Conservation (phyloP, 2,329 filamentous ascomycete genomes). For the Talaromyces amestolkiae region DNA sequence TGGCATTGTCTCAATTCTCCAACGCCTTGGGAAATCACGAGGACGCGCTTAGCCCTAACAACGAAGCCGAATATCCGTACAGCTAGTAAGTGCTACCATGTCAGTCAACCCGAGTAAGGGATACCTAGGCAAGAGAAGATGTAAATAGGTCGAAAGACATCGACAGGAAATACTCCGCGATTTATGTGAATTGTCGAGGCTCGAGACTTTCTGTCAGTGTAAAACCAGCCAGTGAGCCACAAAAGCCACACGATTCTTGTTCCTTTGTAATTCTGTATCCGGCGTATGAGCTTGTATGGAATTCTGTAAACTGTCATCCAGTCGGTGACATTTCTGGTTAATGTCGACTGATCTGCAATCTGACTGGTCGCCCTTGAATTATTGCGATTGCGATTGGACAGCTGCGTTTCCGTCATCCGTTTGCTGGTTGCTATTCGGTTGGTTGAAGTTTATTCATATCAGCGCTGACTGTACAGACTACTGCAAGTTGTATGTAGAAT, state of each 20-base stretch:
- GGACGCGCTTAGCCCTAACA: not conserved
- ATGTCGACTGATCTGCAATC: constrained; percentile 2
- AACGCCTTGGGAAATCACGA: not conserved
- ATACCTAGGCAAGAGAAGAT: not conserved
- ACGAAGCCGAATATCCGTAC: not conserved
- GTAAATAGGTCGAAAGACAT: not conserved
- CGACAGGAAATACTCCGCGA: not conserved
- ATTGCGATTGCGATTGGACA: constrained; percentile 13
- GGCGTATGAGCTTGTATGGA: not conserved
- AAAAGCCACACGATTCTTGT: not conserved
- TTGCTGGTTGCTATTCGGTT: not conserved
- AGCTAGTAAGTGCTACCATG: not conserved
- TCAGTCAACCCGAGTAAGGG: not conserved
- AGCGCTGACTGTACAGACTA: not conserved
- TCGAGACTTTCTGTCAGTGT: not conserved
- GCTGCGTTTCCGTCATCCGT: not conserved
- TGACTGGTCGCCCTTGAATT: constrained; percentile 18
- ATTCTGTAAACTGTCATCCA: not conserved
- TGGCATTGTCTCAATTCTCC: not conserved
- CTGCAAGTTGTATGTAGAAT: constrained; percentile 2
- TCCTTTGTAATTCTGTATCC: not conserved
- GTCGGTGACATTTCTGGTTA: constrained; percentile 4
- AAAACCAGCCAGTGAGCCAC: not conserved
- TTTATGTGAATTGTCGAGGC: not conserved
- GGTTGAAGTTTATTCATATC: not conserved